Evolutionary conservation across 1,284 basidiomycete genomes (phyloP).

Genomic region (Wolfiporia cocos): DNA sequence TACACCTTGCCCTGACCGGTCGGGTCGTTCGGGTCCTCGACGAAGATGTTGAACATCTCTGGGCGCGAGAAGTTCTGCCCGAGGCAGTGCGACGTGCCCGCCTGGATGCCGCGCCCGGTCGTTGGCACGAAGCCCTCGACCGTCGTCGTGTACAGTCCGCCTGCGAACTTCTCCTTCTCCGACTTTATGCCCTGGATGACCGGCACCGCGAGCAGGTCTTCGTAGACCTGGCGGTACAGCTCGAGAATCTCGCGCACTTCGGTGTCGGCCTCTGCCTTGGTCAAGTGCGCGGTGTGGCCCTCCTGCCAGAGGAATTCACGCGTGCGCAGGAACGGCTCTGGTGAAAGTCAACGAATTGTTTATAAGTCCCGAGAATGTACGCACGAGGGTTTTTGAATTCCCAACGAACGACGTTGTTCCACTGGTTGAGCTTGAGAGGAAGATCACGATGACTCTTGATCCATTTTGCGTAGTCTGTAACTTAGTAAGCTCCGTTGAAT

Average conservation of each 20-base stretch:
- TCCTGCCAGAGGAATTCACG: constrained; percentile 99
- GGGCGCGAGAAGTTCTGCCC: constrained; percentile 97
- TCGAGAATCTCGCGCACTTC: constrained; percentile 96
- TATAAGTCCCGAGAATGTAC: too few relatives aligned
- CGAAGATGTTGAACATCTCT: constrained; percentile 97
- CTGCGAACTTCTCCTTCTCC: constrained; percentile 99
- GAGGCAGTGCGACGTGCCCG: constrained; percentile 94
- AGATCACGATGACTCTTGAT: constrained; percentile 97
- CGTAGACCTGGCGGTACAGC: constrained; percentile 94
- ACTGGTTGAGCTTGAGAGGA: constrained; percentile 96
- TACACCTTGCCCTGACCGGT: constrained; percentile 65
- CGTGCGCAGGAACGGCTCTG: constrained; percentile 96
- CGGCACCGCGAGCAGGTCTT: constrained; percentile 95
- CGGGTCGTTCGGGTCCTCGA: constrained; percentile 86
- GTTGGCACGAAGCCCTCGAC: constrained; percentile 98
- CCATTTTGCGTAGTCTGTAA: constrained; percentile 89
- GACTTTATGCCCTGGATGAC: constrained; percentile 97
- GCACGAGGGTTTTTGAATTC: constrained; percentile 98
- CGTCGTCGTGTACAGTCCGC: constrained; percentile 96
- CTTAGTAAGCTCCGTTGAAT: neutral
- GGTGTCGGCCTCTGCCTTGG: constrained; percentile 82
- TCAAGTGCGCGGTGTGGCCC: constrained; percentile 94
- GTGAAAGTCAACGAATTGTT: neutral
- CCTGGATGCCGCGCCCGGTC: constrained; percentile 96
- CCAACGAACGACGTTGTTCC: constrained; percentile 99